Percentiles rank a stretch among this genome's conserved stretches.
These are phyloP conservation scores for Sugiyamaella smithiae DNA, from an alignment of 805 yeast genomes.

Conservation along the genomic window DNA sequence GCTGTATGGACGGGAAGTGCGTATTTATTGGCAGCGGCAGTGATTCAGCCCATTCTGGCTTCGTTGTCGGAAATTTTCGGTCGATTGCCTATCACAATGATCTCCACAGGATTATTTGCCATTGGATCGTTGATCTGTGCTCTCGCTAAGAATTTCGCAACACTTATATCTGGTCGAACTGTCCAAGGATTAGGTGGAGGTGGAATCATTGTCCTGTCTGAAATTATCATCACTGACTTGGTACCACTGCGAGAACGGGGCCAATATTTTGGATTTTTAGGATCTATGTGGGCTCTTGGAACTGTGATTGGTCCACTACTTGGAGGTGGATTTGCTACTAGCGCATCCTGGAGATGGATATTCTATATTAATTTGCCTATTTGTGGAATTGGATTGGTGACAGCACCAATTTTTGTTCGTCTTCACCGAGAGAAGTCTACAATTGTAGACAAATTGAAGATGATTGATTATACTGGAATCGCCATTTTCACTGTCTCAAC, in stretches of 20 bases:
- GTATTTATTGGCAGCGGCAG: constrained; percentile 27
- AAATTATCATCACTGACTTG: constrained; percentile 54
- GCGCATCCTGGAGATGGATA: constrained; percentile 73
- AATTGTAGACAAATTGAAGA: constrained; percentile 37
- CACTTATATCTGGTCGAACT: constrained; percentile 66
- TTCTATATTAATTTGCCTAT: constrained; percentile 68
- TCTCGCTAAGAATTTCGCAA: constrained; percentile 51
- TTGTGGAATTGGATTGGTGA: constrained; percentile 49
- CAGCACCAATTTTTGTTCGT: constrained; percentile 42
- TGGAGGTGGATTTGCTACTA: constrained; percentile 62
- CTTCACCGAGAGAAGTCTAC: constrained; percentile 49
- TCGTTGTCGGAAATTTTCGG: constrained; percentile 27
- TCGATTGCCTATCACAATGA: constrained; percentile 48
- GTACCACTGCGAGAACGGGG: constrained; percentile 55
- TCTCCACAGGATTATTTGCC: constrained; percentile 53
- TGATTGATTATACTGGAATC: constrained; percentile 52
- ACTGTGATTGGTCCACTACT: constrained; percentile 52
- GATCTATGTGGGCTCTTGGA: constrained; percentile 32
- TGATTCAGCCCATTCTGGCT: constrained; percentile 18
- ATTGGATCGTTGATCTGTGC: constrained; percentile 61
- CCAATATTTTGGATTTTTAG: constrained; percentile 48
- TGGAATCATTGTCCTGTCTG: constrained; percentile 48
- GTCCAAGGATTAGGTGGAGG: constrained; percentile 58
- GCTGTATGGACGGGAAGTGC: constrained; percentile 33
- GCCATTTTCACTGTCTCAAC: constrained; percentile 42